Evolutionary conservation across 2,329 filamentous ascomycete genomes (phyloP).

Genomic region (Penicillium sp.): DNA sequence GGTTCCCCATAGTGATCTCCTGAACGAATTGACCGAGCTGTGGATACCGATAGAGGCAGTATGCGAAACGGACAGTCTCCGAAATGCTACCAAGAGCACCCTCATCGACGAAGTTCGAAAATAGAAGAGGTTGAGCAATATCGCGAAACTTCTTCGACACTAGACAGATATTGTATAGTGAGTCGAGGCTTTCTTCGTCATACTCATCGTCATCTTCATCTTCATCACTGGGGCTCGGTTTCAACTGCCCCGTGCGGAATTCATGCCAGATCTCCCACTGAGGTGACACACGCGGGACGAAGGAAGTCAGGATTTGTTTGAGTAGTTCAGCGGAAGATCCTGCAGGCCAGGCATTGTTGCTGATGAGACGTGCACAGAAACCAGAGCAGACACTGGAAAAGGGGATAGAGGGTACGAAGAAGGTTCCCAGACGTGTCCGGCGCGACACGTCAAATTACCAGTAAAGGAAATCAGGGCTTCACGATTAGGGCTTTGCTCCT

Average conservation of each 20-base stretch:
- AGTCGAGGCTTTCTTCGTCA: background rate
- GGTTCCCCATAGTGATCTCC: conserved; percentile 8
- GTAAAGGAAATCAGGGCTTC: conserved; percentile 4
- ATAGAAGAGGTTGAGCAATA: conserved; percentile 29
- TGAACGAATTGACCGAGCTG: conserved; percentile 23
- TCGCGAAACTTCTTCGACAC: conserved; percentile 25
- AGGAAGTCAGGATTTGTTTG: conserved; percentile 17
- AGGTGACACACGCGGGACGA: background rate
- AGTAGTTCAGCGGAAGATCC: conserved; percentile 27
- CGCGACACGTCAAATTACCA: background rate
- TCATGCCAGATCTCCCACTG: background rate
- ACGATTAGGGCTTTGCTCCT: conserved; percentile 6
- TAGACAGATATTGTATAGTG: conserved; percentile 22
- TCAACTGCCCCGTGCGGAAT: background rate
- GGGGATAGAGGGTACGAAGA: background rate
- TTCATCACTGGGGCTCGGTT: background rate
- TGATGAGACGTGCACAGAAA: background rate
- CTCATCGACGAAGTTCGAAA: conserved; percentile 19
- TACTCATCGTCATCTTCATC: background rate
- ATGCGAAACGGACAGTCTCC: conserved; percentile 16
- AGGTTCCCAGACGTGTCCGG: background rate
- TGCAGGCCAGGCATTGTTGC: conserved; percentile 21
- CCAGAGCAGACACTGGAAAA: background rate
- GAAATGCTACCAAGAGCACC: background rate
- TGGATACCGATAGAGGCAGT: conserved; percentile 19